Percentiles rank a stretch among this genome's conserved stretches.
Evolutionary conservation across 2,329 filamentous ascomycete species (phyloP).

Genomic region (Tolypocladium endophyticum): DNA sequence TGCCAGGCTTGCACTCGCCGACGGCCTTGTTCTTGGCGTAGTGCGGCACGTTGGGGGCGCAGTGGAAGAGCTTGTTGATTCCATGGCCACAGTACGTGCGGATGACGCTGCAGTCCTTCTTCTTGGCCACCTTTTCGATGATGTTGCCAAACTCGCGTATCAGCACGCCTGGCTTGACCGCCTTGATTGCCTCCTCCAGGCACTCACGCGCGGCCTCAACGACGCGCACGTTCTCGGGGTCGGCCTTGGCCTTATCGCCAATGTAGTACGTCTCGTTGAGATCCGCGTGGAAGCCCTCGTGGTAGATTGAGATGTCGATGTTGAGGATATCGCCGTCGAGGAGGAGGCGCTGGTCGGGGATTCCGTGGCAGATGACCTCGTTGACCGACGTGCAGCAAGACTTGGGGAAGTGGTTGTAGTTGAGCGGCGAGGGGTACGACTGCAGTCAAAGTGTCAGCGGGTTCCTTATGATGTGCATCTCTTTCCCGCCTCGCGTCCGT

Average conservation of each 20-base stretch:
- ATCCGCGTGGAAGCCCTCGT: constrained; percentile 91
- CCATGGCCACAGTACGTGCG: constrained; percentile 95
- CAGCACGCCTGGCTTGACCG: constrained; percentile 85
- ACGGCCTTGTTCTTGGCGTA: constrained; percentile 98
- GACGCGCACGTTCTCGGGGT: constrained; percentile 80
- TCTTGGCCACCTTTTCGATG: constrained; percentile 92
- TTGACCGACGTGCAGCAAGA: constrained; percentile 95
- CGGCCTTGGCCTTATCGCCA: constrained; percentile 72
- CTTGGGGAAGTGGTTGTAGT: constrained; percentile 95
- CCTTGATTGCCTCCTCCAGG: constrained; percentile 78
- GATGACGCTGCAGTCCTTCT: constrained; percentile 76
- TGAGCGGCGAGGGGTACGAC: constrained; percentile 90
- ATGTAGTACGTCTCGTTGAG: constrained; percentile 99
- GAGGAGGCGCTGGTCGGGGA: constrained; percentile 80
- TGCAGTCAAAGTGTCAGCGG: constrained; percentile 25
- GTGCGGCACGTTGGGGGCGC: constrained; percentile 86
- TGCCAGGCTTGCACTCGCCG: constrained; percentile 84
- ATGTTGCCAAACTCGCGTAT: constrained; percentile 90
- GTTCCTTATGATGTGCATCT: neutral
- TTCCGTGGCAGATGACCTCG: constrained; percentile 97
- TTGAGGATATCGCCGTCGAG: constrained; percentile 94
- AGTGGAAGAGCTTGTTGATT: constrained; percentile 89
- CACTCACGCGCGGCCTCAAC: constrained; percentile 86
- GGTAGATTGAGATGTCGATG: constrained; percentile 90
- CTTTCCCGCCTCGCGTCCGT: neutral